Evolutionary conservation across 2,329 filamentous ascomycete genomes (phyloP), one percentile per base, ranked within the genome.

Genomic region (Sarocladium strictum): DNA sequence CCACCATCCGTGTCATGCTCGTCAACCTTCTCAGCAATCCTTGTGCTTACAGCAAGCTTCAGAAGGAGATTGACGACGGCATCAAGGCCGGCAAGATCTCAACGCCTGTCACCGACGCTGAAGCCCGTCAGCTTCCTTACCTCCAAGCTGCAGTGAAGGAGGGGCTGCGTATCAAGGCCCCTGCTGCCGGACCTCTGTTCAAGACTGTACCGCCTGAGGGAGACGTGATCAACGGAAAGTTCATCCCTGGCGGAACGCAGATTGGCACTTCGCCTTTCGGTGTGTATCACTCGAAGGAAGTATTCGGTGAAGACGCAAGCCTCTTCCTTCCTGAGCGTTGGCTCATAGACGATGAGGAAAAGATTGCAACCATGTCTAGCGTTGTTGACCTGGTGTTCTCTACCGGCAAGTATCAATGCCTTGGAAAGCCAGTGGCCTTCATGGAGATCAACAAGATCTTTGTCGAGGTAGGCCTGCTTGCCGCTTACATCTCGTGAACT

Each of bases 1-100:
- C 77, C 0, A 74, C 74, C 2, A 73, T 85, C 10, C 75, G 81
- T 2, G 69, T 74, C 35, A 79, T 74, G 1, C 58, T 84, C 54
- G 71, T 83, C 21, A 73, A 79, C 61, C 63, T 84, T 54, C 72
- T 76, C 21, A 78, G 73, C n/a, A 76, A 72, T 23, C 76, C 76
- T 0, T 68, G 67, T 1, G 72, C 80, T 1, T 72, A 76, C 55
- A 55, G 59, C 3, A 74, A 71, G 65, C 66, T 85, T 0, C 72
- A 73, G 4, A 37, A 43, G 40, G 1, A 61, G 43, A 60, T 67
- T 21, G 57, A 56, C 23, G 47, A 51, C n/a, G 24, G 24, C n/a
- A 35, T 51, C 27, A 27, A 17, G 19, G 58, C 59, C 5, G 61
- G 59, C 6, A 52, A 58, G 24, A 62, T 72, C n/a, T 61, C 66